Percentiles rank a stretch among this genome's conserved stretches.
These are phyloP conservation scores for Podospora tetraspora DNA, from an alignment of 495 filamentous ascomycete genomes.

Conservation along the genomic window DNA sequence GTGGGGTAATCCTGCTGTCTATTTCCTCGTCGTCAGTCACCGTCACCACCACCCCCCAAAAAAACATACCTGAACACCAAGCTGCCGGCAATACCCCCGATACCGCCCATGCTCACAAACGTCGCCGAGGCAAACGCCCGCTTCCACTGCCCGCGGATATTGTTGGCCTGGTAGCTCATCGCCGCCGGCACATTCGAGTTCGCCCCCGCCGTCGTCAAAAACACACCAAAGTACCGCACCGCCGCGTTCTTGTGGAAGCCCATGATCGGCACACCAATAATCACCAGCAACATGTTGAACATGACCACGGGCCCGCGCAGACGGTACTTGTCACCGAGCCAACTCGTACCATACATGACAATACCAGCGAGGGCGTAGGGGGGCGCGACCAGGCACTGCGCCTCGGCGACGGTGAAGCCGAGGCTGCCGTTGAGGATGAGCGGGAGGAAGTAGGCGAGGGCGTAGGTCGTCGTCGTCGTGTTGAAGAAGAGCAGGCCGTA, in stretches of 20 bases:
- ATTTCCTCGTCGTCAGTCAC: not conserved
- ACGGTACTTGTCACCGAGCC: slow-evolving; percentile 52
- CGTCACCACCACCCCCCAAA: not conserved
- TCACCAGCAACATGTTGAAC: slow-evolving; percentile 45
- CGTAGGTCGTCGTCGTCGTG: slow-evolving; percentile 55
- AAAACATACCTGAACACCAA: slow-evolving; percentile 48
- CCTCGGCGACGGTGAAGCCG: slow-evolving; percentile 49
- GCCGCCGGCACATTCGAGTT: slow-evolving; percentile 57
- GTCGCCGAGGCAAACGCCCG: slow-evolving; percentile 56
- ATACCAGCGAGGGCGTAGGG: slow-evolving; percentile 57
- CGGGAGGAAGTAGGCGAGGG: slow-evolving; percentile 63
- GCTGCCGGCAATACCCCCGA: slow-evolving; percentile 56
- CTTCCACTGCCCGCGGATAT: slow-evolving; percentile 65
- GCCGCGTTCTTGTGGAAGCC: slow-evolving; percentile 46
- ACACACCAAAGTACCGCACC: slow-evolving; percentile 59
- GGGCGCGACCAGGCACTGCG: slow-evolving; percentile 61
- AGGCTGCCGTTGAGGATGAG: slow-evolving; percentile 56
- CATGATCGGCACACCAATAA: slow-evolving; percentile 48
- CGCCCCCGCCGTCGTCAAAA: slow-evolving; percentile 53
- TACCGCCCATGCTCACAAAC: slow-evolving; percentile 56
- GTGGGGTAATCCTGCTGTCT: slow-evolving; percentile 29
- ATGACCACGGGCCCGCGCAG: slow-evolving; percentile 54
- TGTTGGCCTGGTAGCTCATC: slow-evolving; percentile 64
- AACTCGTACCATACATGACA: slow-evolving; percentile 51
- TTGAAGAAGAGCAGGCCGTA: slow-evolving; percentile 57